phyloP scores from a whole-genome alignment of 83 land plant species.

The Larix sibirica region DNA sequence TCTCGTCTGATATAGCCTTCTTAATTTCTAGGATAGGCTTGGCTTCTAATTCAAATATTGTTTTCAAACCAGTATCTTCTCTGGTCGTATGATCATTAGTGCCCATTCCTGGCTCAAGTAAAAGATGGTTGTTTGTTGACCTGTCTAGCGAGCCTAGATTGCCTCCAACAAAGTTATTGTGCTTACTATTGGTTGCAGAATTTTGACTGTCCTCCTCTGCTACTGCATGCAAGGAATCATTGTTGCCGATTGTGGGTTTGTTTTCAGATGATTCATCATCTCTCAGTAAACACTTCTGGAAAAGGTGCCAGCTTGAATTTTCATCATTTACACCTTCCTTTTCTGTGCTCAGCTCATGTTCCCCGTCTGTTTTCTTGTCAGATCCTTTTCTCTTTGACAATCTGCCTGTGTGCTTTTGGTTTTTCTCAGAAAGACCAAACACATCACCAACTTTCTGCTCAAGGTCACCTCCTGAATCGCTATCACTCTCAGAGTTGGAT shows the following conservation, averaged over 20 bases:
- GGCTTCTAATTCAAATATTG: not conserved
- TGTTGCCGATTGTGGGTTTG: not conserved
- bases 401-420: not conserved
- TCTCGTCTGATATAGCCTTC: not conserved
- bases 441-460: not conserved
- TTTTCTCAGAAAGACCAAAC: not conserved
- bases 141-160: too few relatives aligned
- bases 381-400: not conserved
- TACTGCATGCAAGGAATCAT: not conserved
- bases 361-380: not conserved
- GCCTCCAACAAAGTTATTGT: too few relatives aligned
- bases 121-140: not conserved
- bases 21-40: not conserved
- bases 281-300: slow-evolving; percentile 3
- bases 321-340: not conserved
- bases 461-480: not conserved
- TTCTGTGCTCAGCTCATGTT: not conserved
- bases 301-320: slow-evolving; percentile 12
- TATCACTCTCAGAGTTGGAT: slow-evolving; percentile 8
- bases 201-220: too few relatives aligned
- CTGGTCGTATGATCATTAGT: not conserved
- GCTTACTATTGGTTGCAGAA: too few relatives aligned
- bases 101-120: slow-evolving; percentile 7
- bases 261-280: slow-evolving; percentile 7
- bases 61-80: not conserved